Conservation (phyloP, 2,329 filamentous ascomycete species). For the Talaromyces sp. region DNA sequence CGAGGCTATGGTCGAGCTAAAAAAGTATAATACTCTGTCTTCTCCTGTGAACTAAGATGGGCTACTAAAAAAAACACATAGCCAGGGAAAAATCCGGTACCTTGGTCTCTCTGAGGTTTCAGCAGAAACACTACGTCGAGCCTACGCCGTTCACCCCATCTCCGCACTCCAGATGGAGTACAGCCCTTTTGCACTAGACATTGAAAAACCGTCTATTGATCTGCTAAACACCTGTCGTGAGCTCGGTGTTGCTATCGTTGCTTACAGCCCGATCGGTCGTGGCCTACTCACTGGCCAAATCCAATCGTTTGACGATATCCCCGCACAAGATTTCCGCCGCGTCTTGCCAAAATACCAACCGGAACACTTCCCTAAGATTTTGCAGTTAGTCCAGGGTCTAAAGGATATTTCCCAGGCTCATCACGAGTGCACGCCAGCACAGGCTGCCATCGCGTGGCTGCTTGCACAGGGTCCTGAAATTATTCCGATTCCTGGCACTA, state of each 20-base stretch:
- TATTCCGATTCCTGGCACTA: conserved; percentile 41
- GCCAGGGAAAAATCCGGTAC: conserved; percentile 51
- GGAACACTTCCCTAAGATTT: conserved; percentile 49
- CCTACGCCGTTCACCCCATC: conserved; percentile 46
- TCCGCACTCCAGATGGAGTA: conserved; percentile 52
- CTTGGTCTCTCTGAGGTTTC: conserved; percentile 50
- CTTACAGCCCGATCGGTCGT: conserved; percentile 33
- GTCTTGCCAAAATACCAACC: conserved; percentile 46
- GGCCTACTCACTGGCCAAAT: conserved; percentile 15
- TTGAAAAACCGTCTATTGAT: conserved; percentile 31
- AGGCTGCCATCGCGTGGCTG: conserved; percentile 49
- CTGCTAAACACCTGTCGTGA: conserved; percentile 38
- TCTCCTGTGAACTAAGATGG: neutral
- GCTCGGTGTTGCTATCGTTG: conserved; percentile 38
- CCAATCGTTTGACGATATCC: no score
- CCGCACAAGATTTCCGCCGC: conserved; percentile 36
- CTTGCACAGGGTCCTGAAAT: conserved; percentile 47
- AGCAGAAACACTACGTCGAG: conserved; percentile 47
- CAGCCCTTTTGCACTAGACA: conserved; percentile 46
- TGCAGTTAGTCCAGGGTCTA: conserved; percentile 45
- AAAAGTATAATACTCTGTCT: conserved; percentile 14
- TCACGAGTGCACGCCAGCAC: conserved; percentile 41
- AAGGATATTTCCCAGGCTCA: conserved; percentile 36
- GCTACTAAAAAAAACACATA: conserved; percentile 10
- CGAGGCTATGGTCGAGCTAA: conserved; percentile 40